A percentile compares a stretch with the other conserved stretches of the same genome.
Evolutionary conservation across 139 green algal species (phyloP).

Genomic region (Coelastrella sp.): DNA sequence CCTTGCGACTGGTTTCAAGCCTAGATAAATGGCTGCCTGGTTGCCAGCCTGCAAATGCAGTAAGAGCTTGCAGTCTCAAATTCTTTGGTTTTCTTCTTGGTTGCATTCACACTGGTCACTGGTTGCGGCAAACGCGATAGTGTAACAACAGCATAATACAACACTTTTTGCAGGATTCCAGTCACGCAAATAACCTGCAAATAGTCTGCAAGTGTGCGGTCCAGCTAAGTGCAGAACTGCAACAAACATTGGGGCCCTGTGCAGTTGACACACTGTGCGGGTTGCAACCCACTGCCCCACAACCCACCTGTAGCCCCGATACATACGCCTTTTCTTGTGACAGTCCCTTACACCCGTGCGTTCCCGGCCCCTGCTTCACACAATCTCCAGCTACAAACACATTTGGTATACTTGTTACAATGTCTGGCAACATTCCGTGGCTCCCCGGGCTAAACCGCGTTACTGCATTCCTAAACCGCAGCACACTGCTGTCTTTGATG

Average conservation of each 20-base stretch:
- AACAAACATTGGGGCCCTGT: background rate
- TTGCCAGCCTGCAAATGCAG: constrained; percentile 36
- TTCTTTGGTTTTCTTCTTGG: no score
- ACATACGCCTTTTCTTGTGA: constrained; percentile 90
- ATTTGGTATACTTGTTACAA: constrained; percentile 17
- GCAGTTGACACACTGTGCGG: background rate
- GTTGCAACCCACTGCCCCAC: background rate
- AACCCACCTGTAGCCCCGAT: constrained; percentile 73
- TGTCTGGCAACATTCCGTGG: constrained; percentile 29
- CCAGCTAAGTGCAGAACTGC: background rate
- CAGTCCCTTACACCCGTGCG: constrained; percentile 85
- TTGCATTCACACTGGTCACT: background rate
- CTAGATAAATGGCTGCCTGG: background rate
- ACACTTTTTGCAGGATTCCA: no score
- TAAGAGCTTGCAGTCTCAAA: no score
- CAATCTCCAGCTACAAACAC: constrained; percentile 88
- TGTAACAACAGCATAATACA: no score
- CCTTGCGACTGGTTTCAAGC: background rate
- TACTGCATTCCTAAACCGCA: constrained; percentile 78
- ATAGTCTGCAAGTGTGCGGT: no score
- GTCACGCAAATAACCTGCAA: no score
- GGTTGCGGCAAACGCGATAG: background rate
- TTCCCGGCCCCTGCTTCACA: constrained; percentile 74
- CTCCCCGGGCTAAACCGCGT: constrained; percentile 86
- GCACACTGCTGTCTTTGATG: constrained; percentile 76